Conservation (phyloP, 2,329 filamentous ascomycete genomes). For the Venturia carpophila region DNA sequence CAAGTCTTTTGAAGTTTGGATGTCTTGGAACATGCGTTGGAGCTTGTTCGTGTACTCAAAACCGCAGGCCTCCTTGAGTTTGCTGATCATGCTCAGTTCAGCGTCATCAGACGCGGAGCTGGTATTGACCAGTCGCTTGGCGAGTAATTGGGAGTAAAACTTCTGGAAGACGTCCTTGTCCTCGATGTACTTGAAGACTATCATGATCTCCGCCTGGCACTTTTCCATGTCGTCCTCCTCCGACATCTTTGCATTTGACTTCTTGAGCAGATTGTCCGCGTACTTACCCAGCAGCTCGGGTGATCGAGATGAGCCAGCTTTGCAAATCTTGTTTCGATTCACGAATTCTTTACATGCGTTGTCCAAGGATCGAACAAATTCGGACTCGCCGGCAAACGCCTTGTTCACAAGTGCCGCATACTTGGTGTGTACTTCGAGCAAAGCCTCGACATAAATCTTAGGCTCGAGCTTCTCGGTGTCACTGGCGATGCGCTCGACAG, state of each 20-base stretch:
- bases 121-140: constrained; percentile 86
- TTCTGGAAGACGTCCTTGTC: constrained; percentile 99
- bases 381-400: constrained; percentile 89
- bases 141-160: constrained; percentile 95
- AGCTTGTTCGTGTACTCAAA: constrained; percentile 99
- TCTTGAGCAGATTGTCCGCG: constrained; percentile 83
- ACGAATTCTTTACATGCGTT: constrained; percentile 98
- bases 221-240: constrained; percentile 92
- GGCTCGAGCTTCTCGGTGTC: constrained; percentile 88
- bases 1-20: constrained; percentile 96
- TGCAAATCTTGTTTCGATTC: constrained; percentile 95
- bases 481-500: constrained; percentile 82
- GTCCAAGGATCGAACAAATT: constrained; percentile 91
- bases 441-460: constrained; percentile 90
- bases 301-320: constrained; percentile 84
- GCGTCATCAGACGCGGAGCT: constrained; percentile 95
- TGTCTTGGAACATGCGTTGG: constrained; percentile 99
- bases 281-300: constrained; percentile 94
- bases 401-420: constrained; percentile 87
- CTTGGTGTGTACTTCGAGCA: constrained; percentile 88
- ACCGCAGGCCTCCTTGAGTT: constrained; percentile 95
- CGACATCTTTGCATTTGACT: constrained; percentile 74
- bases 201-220: constrained; percentile 89
- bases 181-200: constrained; percentile 99
- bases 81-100: constrained; percentile 98